These are phyloP conservation scores for Mortierella sp. DNA, from an alignment of 371 early-diverging fungal genomes.

Conservation along the genomic window DNA sequence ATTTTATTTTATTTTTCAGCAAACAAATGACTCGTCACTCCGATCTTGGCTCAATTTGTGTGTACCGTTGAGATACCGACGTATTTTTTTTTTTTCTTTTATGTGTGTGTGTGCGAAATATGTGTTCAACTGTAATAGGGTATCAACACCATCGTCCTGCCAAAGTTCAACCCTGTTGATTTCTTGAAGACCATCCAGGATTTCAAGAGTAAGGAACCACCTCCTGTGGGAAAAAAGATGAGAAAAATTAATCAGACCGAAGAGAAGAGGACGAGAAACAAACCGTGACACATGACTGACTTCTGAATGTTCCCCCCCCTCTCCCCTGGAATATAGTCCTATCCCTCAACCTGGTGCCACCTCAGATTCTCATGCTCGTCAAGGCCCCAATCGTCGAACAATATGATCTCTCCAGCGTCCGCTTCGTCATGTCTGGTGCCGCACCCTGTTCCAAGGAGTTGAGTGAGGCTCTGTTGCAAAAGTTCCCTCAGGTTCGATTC, in stretches of 20 bases:
- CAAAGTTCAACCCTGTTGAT: conserved; percentile 69
- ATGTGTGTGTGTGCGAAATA: too few species aligned
- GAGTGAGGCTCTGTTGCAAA: conserved; percentile 57
- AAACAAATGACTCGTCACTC: neutral
- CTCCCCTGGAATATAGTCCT: conserved; percentile 56
- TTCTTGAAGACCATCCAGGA: conserved; percentile 66
- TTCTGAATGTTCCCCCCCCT: neutral
- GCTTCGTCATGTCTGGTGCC: conserved; percentile 77
- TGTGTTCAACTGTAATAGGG: conserved; percentile 14
- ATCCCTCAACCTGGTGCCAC: conserved; percentile 77
- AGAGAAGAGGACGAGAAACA: neutral
- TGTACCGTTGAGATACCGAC: neutral
- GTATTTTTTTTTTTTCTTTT: neutral
- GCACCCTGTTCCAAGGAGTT: conserved; percentile 77
- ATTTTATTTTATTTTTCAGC: neutral
- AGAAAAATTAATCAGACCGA: too few species aligned
- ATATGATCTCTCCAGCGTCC: conserved; percentile 71
- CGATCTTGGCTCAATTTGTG: neutral
- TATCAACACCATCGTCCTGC: conserved; percentile 62
- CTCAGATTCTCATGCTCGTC: conserved; percentile 71
- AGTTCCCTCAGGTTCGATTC: conserved; percentile 62
- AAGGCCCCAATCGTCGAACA: conserved; percentile 69
- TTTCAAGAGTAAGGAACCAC: conserved; percentile 47
- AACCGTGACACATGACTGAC: neutral
- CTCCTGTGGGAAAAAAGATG: too few species aligned